These are phyloP conservation scores for Rickenella mellea DNA, from an alignment of 768 basidiomycete species.

Conservation along the genomic window DNA sequence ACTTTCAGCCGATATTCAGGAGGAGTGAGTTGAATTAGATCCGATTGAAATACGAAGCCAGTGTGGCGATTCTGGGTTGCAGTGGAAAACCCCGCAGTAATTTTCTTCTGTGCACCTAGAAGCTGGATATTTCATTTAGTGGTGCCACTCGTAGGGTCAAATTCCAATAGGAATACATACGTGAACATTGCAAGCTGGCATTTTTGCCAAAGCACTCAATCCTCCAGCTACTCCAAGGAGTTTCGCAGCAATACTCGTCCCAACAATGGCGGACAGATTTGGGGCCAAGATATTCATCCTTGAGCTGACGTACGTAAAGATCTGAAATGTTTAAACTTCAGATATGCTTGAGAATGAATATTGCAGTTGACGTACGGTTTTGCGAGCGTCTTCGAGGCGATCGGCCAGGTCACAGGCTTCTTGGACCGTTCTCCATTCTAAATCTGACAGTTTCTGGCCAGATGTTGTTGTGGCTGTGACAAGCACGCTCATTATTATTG, in stretches of 20 bases:
- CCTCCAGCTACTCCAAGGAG: constrained; percentile 96
- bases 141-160: too few relatives aligned
- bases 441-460: constrained; percentile 60
- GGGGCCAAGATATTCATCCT: constrained; percentile 98
- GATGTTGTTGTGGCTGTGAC: constrained; percentile 90
- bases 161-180: constrained; percentile 34
- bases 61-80: constrained; percentile 85
- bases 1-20: constrained; percentile 86
- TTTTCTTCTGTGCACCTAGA: constrained; percentile 88
- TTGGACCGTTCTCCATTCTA: constrained; percentile 74
- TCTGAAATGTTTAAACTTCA: constrained; percentile 38
- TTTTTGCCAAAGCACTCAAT: constrained; percentile 79
- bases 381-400: constrained; percentile 79
- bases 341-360: neutral
- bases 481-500: constrained; percentile 91
- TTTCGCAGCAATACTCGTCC: constrained; percentile 97
- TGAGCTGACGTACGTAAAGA: constrained; percentile 98
- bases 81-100: constrained; percentile 87
- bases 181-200: constrained; percentile 93
- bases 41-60: constrained; percentile 94
- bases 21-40: constrained; percentile 76
- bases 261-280: constrained; percentile 96
- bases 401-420: constrained; percentile 86
- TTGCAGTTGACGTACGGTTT: constrained; percentile 45
- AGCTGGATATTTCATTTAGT: constrained; percentile 37